Evolutionary conservation across 345 rosid genomes (phyloP), one percentile per base, ranked within the genome.

Genomic region (Salix brachista): DNA sequence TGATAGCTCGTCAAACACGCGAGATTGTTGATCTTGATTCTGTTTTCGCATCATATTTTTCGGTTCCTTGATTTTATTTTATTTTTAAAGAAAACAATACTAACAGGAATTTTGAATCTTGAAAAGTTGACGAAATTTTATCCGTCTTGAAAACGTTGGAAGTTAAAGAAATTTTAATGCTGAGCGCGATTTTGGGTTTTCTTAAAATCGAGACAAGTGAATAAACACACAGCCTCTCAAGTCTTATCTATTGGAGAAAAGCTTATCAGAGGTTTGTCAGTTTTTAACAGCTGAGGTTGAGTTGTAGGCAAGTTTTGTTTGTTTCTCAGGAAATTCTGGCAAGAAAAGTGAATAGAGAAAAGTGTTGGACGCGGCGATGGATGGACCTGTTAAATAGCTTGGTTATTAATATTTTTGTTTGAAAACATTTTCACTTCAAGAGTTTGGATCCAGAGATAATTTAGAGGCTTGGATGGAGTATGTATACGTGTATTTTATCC

Each of bases 1-100:
- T 0, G 96, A 93, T 6, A 96, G 85, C 86, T 93, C 98, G 81
- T 80, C 77, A 61, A 96, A 83, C 56, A 77, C 82, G 78, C 85
- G 85, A 2, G 96, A 86, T 21, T 83, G 83, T 48, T 86, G 90
- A 86, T 90, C 96, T 71, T 78, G 82, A 56, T 87, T 87, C 32
- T 83, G 82, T 56, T 85, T 83, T 74, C 87, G 80, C 94, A 80
- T 90, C 92, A 78, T 89, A 34, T 79, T 68, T 71, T 23, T 7
- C 26, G 18, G 9, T 26, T 69, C 13, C 23, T 17, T 19, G 32
- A 66, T 37, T 23, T 28, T 18, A 9, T n/a, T 58, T 8, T 8
- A 21, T 30, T 58, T 58, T 9, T n/a, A 44, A 44, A 44, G 50
- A 46, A 46, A 46, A 13, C 23, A 58, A 58, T 12, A 41, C 44